A percentile compares a stretch with the other conserved stretches of the same genome.
phyloP scores from a whole-genome alignment of 192 early-diverging fungal genomes.

The Jimgerdemannia flammicorona region DNA sequence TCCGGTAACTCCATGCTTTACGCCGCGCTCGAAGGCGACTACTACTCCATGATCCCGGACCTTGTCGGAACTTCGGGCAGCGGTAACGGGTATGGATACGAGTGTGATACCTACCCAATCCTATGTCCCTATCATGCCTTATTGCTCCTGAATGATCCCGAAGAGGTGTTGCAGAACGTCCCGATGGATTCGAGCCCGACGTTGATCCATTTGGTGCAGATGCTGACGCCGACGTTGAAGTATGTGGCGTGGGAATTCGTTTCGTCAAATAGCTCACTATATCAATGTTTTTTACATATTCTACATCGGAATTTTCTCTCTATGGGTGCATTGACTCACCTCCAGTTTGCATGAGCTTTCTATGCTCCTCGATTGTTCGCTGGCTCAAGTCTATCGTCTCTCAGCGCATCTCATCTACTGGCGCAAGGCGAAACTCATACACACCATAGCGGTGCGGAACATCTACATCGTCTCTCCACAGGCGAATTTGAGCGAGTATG shows the following conservation, averaged over 20 bases:
- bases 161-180: conserved; percentile 72
- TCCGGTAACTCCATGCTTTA: background rate
- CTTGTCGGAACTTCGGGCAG: conserved; percentile 16
- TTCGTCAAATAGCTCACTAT: background rate
- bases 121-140: conserved; percentile 88
- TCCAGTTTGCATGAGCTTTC: conserved; percentile 76
- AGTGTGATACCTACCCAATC: conserved; percentile 66
- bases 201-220: conserved; percentile 85
- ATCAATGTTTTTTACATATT: background rate
- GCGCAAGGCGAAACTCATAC: conserved; percentile 87
- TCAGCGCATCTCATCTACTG: conserved; percentile 93
- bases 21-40: background rate
- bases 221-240: conserved; percentile 80
- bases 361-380: conserved; percentile 83
- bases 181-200: conserved; percentile 82
- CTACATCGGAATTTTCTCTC: background rate
- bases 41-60: conserved; percentile 1
- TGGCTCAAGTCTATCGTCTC: conserved; percentile 86
- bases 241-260: conserved; percentile 18
- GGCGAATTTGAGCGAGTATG: conserved; percentile 56
- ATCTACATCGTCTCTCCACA: conserved; percentile 76
- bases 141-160: conserved; percentile 78
- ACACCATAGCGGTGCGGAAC: conserved; percentile 70
- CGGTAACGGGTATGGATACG: conserved; percentile 35
- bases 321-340: background rate